Evolutionary conservation across 1,284 basidiomycete species (phyloP).

Genomic region (Cutaneotrichosporon curvatum): DNA sequence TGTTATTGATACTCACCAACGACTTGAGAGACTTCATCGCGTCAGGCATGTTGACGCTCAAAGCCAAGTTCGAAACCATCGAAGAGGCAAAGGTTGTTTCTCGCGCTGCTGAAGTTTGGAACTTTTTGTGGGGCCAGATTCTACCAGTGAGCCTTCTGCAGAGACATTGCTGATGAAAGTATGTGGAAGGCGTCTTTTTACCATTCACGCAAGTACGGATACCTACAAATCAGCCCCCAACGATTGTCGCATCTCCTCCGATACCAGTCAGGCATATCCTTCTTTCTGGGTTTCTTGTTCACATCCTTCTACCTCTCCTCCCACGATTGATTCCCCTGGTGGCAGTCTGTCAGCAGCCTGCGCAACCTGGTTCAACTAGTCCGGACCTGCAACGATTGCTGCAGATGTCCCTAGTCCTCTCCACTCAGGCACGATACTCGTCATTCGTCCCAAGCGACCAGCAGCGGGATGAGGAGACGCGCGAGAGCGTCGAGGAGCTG

Average conservation of each 20-base stretch:
- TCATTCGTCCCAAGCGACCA: slow-evolving; percentile 28
- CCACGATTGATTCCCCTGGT: slow-evolving; percentile 34
- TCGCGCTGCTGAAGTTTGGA: slow-evolving; percentile 81
- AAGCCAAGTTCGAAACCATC: slow-evolving; percentile 63
- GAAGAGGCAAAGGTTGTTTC: slow-evolving; percentile 61
- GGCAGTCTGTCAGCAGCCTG: slow-evolving; percentile 6
- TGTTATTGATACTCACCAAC: slow-evolving; percentile 56
- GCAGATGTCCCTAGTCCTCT: slow-evolving; percentile 45
- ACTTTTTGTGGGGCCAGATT: slow-evolving; percentile 88
- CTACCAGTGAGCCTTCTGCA: slow-evolving; percentile 52
- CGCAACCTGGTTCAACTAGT: background rate
- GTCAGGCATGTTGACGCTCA: slow-evolving; percentile 84
- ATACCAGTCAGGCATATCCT: slow-evolving; percentile 43
- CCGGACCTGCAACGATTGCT: slow-evolving; percentile 36
- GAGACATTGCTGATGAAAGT: slow-evolving; percentile 21
- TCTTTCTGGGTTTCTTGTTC: slow-evolving; percentile 43
- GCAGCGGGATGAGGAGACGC: slow-evolving; percentile 29
- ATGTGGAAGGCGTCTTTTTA: slow-evolving; percentile 49
- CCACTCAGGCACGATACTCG: slow-evolving; percentile 41
- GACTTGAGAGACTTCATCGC: slow-evolving; percentile 77
- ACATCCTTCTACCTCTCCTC: slow-evolving; percentile 44
- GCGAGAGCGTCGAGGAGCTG: slow-evolving; percentile 32
- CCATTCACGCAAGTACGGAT: slow-evolving; percentile 42
- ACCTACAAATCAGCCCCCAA: slow-evolving; percentile 3
- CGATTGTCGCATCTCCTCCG: slow-evolving; percentile 16